phyloP scores from a whole-genome alignment of 176 grass and related monocot genomes.

The Aegilops speltoides region DNA sequence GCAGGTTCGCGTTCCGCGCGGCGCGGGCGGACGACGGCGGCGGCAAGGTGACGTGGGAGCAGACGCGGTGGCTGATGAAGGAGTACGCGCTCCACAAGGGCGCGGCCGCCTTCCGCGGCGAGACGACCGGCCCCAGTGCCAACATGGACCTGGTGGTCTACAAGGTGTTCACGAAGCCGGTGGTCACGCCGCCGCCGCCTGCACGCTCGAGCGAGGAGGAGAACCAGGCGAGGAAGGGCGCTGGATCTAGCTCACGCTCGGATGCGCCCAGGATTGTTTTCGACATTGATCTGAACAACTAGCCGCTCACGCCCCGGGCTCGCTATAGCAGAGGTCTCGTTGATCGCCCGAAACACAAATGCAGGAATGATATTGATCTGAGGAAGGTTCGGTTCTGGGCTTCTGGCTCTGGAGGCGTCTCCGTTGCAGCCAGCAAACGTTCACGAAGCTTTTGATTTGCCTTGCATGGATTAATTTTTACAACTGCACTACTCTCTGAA shows the following conservation, averaged over 20 bases:
- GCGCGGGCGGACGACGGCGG: neutral
- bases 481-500: no score
- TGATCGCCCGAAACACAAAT: no score
- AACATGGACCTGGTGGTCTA: neutral
- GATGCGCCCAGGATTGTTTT: neutral
- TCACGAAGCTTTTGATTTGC: no score
- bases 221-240: neutral
- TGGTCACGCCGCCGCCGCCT: neutral
- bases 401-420: no score
- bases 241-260: no score
- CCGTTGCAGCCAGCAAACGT: no score
- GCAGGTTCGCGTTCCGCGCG: neutral
- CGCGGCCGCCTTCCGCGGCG: neutral
- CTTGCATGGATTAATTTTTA: no score
- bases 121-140: neutral
- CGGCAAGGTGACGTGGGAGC: neutral
- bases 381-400: no score
- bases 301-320: neutral
- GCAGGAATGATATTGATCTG: no score
- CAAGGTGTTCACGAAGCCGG: neutral
- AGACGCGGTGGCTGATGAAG: constrained; percentile 14
- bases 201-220: neutral
- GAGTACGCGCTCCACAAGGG: constrained; percentile 6
- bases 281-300: neutral
- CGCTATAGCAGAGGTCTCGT: no score